Base-by-base conservation (phyloP, 73 alveolate genomes). In the Diophrys appendiculata region DNA sequence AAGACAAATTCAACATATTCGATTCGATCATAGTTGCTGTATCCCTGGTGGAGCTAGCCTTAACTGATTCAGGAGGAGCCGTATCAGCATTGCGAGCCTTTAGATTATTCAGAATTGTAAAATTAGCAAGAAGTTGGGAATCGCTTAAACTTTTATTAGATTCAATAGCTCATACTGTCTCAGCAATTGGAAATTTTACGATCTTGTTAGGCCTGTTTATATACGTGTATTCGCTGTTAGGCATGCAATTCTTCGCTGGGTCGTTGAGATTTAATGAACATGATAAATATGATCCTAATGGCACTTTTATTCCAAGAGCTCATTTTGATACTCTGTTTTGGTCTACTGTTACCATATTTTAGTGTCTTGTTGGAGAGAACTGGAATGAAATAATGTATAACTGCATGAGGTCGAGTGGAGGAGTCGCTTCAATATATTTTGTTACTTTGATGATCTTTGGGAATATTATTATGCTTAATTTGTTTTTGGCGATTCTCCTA, bases 1-100 rank as follows among this genome's bases (percentile, higher is more conserved):
- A 88, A 74, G 97, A 91, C 43, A 76, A 55, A 54, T 77, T 89
- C 85, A 91, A 91, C 72, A 23, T 82, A 52, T 91, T 91, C 74
- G 97, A 91, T 68, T 69, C 81, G 23, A 5, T 77, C 0, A 65
- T 88, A 2, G 91, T 91, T 23, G 75, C 81, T 22, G 34, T 89
- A 8, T 77, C 91, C 0, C n/a, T 84, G 1, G 80, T 84, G 56
- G 79, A 82, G 29, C 56, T 43, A 8, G 54, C 81, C 22, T 67
- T 52, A 54, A 32, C 78, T 0, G 78, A 77, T 25, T 29, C 88
- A 11, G 70, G 84, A 43, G 89, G 83, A 33, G 93, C 81, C 1
- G 29, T 85, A 33, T 43, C 88, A 34, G 91, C 84, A 43, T 80
- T 89, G 0, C 72, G 96, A 74, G 86, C 93, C 34, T 84, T 89